phyloP scores from a whole-genome alignment of 345 rosid species.

The Schrenkiella parvula region DNA sequence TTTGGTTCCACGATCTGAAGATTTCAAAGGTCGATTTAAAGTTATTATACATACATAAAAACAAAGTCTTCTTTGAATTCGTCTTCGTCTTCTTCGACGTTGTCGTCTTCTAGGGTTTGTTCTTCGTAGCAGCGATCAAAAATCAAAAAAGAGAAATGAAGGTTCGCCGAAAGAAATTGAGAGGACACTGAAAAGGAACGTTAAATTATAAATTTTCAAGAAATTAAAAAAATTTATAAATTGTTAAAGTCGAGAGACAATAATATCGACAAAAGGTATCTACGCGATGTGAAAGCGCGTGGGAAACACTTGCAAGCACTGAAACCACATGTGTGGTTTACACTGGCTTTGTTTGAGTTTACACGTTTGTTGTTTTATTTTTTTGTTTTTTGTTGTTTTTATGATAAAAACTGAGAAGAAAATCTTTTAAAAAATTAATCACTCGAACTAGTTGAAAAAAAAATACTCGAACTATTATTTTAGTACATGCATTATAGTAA shows the following conservation, averaged over 20 bases:
- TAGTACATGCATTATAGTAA: not conserved
- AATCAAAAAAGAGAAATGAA: constrained; percentile 15
- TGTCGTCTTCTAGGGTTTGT: constrained; percentile 29
- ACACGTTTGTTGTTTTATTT: not conserved
- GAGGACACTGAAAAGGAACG: constrained; percentile 33
- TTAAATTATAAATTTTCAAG: not conserved
- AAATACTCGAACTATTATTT: not conserved
- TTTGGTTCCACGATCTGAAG: constrained; percentile 14
- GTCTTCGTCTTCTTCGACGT: not conserved
- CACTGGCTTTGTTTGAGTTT: constrained; percentile 10
- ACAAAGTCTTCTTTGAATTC: not conserved
- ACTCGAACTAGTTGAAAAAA: too few species aligned
- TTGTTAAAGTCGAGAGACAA: constrained; percentile 23
- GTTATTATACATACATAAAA: not conserved
- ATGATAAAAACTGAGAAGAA: not conserved
- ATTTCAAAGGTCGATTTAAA: not conserved
- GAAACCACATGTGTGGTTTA: constrained; percentile 9
- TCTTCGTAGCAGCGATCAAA: constrained; percentile 23
- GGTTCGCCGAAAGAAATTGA: constrained; percentile 30
- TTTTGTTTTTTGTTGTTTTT: not conserved
- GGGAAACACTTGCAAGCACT: not conserved
- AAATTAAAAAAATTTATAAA: not conserved
- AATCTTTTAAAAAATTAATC: not conserved
- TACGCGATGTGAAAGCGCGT: constrained; percentile 16
- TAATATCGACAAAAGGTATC: not conserved